Evolutionary conservation across 2,329 filamentous ascomycete species (phyloP).

Genomic region (Pestalotiopsis sp.): DNA sequence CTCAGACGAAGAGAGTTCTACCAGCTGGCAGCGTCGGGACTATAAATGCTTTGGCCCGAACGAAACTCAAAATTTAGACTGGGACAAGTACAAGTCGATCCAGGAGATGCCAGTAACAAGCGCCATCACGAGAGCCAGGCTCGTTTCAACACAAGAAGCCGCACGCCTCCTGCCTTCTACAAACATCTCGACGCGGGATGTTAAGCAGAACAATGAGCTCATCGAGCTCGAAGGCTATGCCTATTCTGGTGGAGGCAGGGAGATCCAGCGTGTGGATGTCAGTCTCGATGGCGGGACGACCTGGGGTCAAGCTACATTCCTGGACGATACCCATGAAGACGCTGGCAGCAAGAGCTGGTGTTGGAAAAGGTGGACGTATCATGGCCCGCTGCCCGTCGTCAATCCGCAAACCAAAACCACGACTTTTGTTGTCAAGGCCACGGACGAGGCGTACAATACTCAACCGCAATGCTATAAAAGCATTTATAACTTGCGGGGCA

Average conservation of each 20-base stretch:
- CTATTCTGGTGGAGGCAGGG: conserved; percentile 67
- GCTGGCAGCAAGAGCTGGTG: conserved; percentile 56
- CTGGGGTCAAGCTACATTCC: conserved; percentile 64
- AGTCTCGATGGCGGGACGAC: conserved; percentile 63
- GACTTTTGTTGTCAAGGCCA: conserved; percentile 65
- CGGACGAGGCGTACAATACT: conserved; percentile 66
- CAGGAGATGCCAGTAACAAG: conserved; percentile 71
- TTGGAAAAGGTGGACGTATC: conserved; percentile 66
- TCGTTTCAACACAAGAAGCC: conserved; percentile 16
- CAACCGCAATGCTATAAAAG: conserved; percentile 62
- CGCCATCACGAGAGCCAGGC: conserved; percentile 54
- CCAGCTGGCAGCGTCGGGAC: conserved; percentile 67
- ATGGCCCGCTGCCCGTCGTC: conserved; percentile 43
- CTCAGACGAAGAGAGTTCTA: conserved; percentile 66
- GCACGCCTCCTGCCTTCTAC: conserved; percentile 10
- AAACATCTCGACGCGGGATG: background rate
- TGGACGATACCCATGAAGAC: conserved; percentile 45
- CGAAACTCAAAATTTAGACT: conserved; percentile 57
- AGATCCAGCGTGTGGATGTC: conserved; percentile 68
- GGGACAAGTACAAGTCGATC: conserved; percentile 64
- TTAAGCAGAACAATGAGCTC: conserved; percentile 16
- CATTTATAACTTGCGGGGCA: conserved; percentile 66
- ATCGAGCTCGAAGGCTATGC: conserved; percentile 61
- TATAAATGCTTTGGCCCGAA: conserved; percentile 72
- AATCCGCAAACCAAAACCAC: conserved; percentile 40